A percentile compares a stretch with the other conserved stretches of the same genome.
Conservation (phyloP, 1,284 basidiomycete genomes). For the Leucoagaricus sp. region DNA sequence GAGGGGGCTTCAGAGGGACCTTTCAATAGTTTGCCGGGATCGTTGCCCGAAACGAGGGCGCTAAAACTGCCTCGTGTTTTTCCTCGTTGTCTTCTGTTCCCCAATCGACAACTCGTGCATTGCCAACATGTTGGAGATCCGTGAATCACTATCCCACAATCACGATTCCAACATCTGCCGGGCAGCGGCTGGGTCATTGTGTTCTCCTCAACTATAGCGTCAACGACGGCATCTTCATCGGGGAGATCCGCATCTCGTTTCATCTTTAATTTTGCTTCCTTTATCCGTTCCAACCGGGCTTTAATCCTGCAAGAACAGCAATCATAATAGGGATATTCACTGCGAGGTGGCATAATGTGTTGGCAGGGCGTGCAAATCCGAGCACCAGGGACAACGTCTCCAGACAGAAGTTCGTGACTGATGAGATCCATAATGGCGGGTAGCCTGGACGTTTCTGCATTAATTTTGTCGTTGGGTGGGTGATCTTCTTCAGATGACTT, state of each 20-base stretch:
- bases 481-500: too few relatives aligned
- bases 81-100: neutral
- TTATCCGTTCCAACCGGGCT: neutral
- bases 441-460: neutral
- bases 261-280: neutral
- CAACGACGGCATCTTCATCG: neutral
- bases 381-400: conserved; percentile 18
- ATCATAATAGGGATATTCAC: conserved; percentile 22
- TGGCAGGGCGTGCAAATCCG: conserved; percentile 22
- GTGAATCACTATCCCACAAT: conserved; percentile 21
- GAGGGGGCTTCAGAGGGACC: neutral
- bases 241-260: neutral
- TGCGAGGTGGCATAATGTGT: conserved; percentile 18
- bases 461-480: too few relatives aligned
- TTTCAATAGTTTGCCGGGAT: neutral
- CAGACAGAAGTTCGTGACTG: conserved; percentile 2
- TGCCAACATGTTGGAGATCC: conserved; percentile 18
- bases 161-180: conserved; percentile 18
- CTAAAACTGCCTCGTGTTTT: conserved; percentile 1
- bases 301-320: conserved; percentile 21
- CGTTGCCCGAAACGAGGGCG: neutral
- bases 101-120: conserved; percentile 16
- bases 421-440: conserved; percentile 1
- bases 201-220: neutral
- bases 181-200: neutral